Base-by-base conservation (phyloP, 352 stramenopile genomes). In the Phytophthora rubi region DNA sequence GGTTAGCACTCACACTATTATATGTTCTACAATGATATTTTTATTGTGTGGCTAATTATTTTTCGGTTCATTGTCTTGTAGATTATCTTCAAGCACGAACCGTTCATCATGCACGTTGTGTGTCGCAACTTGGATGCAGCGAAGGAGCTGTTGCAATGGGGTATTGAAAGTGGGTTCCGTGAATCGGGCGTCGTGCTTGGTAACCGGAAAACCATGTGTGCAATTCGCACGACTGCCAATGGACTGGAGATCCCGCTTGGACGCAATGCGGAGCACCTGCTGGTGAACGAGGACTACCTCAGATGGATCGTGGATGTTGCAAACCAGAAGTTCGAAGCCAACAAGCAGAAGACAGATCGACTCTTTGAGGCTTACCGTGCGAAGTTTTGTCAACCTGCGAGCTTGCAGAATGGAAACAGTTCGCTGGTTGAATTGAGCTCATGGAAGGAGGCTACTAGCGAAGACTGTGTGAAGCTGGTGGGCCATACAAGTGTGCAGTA, bases 101-200 rank as follows among this genome's bases (percentile, higher is more conserved):
- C 92, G 57, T 96, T 98, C 66, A 96, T 98, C 60, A 93, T 98
- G 84, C 92, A 98, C 78, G 88, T 98, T 4, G 79, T 93, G 35
- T 98, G 91, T 65, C 79, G 88, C 28, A 80, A 95, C 53, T 33
- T 96, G 13, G 80, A 92, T 12, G 72, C 86, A 1, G 93, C 91
- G 6, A 92, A 97, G 55, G 69, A 81, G 13, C 68, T 98, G 33
- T 63, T 97, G 37, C 91, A 97, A 64, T 89, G 90, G 66, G 93
- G 87, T 1, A 81, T 97, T 44, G 71, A 82, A 1, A 85, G 81
- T 39, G 93, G 93, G 18, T 97, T 97, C 54, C 85, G 92, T 5
- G 93, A 98, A 67, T 97, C 90, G 2, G 93, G 93, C 8, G 84
- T 98, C 45, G 88, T 95, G 35, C 64, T 97, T 5, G 87, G 88